Conservation (phyloP, 2,329 filamentous ascomycete species). For the Botrytis squamosa region DNA sequence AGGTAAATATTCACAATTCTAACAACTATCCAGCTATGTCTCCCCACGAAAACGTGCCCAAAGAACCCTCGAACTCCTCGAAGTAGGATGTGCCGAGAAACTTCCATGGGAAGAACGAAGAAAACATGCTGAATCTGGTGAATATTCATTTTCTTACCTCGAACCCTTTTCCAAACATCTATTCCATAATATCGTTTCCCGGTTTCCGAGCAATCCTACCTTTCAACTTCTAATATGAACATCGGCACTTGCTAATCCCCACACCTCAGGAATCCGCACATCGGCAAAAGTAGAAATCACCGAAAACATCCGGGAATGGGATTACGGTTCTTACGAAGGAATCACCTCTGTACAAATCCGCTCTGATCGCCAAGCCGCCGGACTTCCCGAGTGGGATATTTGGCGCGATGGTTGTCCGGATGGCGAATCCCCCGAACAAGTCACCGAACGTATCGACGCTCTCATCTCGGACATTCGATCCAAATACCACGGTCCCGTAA, state of each 20-base stretch:
- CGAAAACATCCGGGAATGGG: constrained; percentile 67
- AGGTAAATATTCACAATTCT: not conserved
- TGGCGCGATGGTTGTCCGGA: constrained; percentile 86
- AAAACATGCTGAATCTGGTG: constrained; percentile 36
- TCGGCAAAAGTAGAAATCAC: constrained; percentile 64
- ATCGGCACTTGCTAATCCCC: not conserved
- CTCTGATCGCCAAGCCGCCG: constrained; percentile 48
- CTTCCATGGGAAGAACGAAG: constrained; percentile 68
- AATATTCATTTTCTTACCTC: not conserved
- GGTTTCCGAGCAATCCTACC: too few relatives aligned
- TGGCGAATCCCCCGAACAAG: constrained; percentile 68
- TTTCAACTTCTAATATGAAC: not conserved
- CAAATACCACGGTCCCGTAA: constrained; percentile 57
- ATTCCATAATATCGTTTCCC: not conserved
- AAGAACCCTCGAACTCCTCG: constrained; percentile 83
- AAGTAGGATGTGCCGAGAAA: constrained; percentile 65
- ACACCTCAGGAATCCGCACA: constrained; percentile 46
- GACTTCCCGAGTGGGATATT: constrained; percentile 68
- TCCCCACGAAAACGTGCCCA: constrained; percentile 83
- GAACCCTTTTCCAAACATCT: not conserved
- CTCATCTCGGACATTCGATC: constrained; percentile 73
- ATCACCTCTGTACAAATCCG: constrained; percentile 71
- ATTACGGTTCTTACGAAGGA: constrained; percentile 86
- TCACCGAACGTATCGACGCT: constrained; percentile 69
- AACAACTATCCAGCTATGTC: constrained; percentile 61